Evolutionary conservation across 2,329 filamentous ascomycete species (phyloP).

Genomic region (Neofusicoccum sp.): DNA sequence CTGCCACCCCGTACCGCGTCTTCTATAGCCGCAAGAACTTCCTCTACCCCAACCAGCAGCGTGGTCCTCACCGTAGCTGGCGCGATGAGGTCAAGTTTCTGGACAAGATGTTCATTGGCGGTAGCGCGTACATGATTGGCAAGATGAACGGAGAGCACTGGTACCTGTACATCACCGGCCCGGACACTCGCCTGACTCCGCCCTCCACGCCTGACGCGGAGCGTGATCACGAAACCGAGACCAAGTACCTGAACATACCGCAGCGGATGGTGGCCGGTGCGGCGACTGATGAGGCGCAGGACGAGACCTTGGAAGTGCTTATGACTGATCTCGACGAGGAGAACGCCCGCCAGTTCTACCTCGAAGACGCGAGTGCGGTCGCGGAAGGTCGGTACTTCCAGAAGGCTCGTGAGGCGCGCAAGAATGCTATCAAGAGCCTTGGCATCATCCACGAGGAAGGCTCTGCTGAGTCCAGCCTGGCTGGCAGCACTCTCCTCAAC

Average conservation of each 20-base stretch:
- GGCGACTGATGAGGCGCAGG: slow-evolving; percentile 53
- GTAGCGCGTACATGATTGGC: slow-evolving; percentile 98
- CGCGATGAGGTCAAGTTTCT: slow-evolving; percentile 90
- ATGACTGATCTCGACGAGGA: slow-evolving; percentile 68
- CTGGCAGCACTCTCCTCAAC: slow-evolving; percentile 34
- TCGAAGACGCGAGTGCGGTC: slow-evolving; percentile 83
- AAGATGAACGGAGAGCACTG: slow-evolving; percentile 99
- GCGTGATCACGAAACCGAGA: slow-evolving; percentile 52
- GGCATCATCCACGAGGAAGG: slow-evolving; percentile 58
- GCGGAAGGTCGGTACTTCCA: slow-evolving; percentile 76
- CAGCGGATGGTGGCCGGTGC: slow-evolving; percentile 50
- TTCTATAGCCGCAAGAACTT: slow-evolving; percentile 99
- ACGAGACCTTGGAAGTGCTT: slow-evolving; percentile 72
- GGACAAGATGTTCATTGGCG: slow-evolving; percentile 85
- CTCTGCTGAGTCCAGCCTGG: slow-evolving; percentile 37
- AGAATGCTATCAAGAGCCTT: slow-evolving; percentile 58
- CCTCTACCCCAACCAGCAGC: slow-evolving; percentile 90
- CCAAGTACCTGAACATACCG: slow-evolving; percentile 59
- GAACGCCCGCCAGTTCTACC: slow-evolving; percentile 67
- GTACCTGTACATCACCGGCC: slow-evolving; percentile 96
- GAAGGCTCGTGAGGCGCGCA: slow-evolving; percentile 62
- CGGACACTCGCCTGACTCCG: slow-evolving; percentile 74
- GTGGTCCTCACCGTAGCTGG: slow-evolving; percentile 94
- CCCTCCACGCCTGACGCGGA: slow-evolving; percentile 68
- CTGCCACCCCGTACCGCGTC: slow-evolving; percentile 87